phyloP scores from a whole-genome alignment of 1,284 basidiomycete genomes.

The Sporisorium graminicola region DNA sequence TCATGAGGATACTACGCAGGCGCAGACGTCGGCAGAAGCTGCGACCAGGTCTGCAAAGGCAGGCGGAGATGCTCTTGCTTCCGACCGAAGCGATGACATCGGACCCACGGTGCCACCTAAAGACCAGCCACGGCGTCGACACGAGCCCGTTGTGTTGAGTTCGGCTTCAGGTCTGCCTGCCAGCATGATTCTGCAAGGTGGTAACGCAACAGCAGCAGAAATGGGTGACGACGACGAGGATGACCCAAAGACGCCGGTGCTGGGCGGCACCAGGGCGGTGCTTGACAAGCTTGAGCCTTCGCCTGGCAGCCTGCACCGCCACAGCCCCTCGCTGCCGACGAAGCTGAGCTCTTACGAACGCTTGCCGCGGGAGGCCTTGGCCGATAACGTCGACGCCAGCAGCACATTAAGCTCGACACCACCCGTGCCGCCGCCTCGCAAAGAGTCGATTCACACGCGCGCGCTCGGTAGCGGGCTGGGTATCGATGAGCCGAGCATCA shows the following conservation, averaged over 20 bases:
- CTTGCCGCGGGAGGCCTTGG: not conserved
- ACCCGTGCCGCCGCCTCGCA: conserved; percentile 40
- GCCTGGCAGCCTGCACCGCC: conserved; percentile 28
- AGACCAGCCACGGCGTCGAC: conserved; percentile 24
- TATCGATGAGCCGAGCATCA: conserved; percentile 1
- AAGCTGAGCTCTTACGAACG: conserved; percentile 38
- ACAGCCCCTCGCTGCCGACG: conserved; percentile 45
- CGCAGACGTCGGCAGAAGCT: not conserved
- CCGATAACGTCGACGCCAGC: conserved; percentile 11
- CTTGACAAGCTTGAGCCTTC: conserved; percentile 24
- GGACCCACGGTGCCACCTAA: conserved; percentile 25
- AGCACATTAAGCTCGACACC: conserved; percentile 17
- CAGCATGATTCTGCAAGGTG: not conserved
- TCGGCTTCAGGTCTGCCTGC: conserved; percentile 9
- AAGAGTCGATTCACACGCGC: conserved; percentile 34
- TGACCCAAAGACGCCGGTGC: conserved; percentile 43
- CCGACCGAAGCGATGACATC: not conserved
- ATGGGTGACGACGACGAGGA: conserved; percentile 29
- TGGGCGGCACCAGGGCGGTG: conserved; percentile 9
- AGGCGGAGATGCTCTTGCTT: not conserved
- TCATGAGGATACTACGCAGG: not conserved
- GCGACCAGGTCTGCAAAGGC: not conserved
- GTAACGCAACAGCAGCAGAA: not conserved
- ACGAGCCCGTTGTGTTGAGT: conserved; percentile 15
- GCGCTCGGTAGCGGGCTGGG: not conserved